Evolutionary conservation across 257 asterid genomes (phyloP).

Genomic region (Mentha longifolia): DNA sequence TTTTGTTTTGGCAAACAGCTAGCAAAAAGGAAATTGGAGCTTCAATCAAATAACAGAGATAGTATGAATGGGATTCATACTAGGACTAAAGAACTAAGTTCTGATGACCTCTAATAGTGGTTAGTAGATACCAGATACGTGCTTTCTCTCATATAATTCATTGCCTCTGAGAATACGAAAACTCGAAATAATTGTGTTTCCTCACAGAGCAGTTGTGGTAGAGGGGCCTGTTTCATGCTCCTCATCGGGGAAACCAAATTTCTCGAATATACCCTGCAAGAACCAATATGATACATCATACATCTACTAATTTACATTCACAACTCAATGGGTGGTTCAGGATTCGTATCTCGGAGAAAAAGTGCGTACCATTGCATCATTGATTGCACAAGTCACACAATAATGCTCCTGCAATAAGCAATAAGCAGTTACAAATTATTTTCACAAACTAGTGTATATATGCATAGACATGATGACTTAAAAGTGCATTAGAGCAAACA

Average conservation of each 20-base stretch:
- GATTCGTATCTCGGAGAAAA: conserved; percentile 1
- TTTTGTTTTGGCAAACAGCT: neutral
- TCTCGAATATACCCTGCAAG: conserved; percentile 69
- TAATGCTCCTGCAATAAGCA: conserved; percentile 82
- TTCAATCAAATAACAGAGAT: conserved; percentile 21
- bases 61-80: conserved; percentile 21
- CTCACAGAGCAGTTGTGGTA: conserved; percentile 33
- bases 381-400: conserved; percentile 83
- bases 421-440: conserved; percentile 23
- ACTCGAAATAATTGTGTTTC: conserved; percentile 13
- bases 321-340: neutral
- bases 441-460: too few relatives aligned
- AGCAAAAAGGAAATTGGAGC: conserved; percentile 15
- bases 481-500: conserved; percentile 23
- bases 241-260: conserved; percentile 69
- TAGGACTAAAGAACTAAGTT: conserved; percentile 21
- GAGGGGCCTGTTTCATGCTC: conserved; percentile 45
- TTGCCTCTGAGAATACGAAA: conserved; percentile 14
- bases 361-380: conserved; percentile 71
- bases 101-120: neutral
- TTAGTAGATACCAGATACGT: neutral
- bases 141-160: conserved; percentile 16
- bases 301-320: conserved; percentile 10
- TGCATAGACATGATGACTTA: neutral
- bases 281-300: conserved; percentile 21